Conservation (phyloP, 2,329 filamentous ascomycete species). For the Alternaria triticina region DNA sequence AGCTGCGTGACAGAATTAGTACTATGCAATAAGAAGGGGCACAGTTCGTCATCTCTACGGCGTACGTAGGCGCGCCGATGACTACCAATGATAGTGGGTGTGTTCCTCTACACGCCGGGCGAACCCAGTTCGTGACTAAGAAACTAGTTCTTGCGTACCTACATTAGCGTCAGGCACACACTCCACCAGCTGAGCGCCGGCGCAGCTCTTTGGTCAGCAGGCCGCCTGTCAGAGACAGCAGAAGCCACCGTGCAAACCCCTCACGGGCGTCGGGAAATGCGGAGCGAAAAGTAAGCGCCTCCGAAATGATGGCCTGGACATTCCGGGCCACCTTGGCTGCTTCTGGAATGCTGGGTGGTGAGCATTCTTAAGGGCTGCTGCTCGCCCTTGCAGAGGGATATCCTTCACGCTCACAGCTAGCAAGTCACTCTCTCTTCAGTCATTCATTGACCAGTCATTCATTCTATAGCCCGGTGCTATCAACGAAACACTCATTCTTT, state of each 20-base stretch:
- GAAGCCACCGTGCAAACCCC: conserved; percentile 12
- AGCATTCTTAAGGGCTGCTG: conserved; percentile 24
- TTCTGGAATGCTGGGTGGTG: neutral
- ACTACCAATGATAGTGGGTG: neutral
- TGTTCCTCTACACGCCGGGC: conserved; percentile 2
- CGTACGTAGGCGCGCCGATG: neutral
- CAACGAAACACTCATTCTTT: conserved; percentile 15
- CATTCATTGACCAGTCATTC: conserved; percentile 31
- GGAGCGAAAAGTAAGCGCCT: conserved; percentile 13
- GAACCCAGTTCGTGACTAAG: conserved; percentile 5
- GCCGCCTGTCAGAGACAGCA: conserved; percentile 8
- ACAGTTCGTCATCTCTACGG: neutral
- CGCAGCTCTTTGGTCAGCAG: neutral
- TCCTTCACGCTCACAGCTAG: conserved; percentile 14
- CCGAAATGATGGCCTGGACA: conserved; percentile 8
- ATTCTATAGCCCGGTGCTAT: conserved; percentile 42
- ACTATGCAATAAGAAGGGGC: neutral
- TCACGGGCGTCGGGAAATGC: conserved; percentile 14
- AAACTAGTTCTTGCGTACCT: conserved; percentile 19
- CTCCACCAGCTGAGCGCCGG: conserved; percentile 13
- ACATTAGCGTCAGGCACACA: conserved; percentile 24
- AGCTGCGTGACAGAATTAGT: conserved; percentile 1
- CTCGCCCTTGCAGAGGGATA: conserved; percentile 3
- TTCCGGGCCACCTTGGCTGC: neutral
- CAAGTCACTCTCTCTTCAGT: conserved; percentile 33